Conservation (phyloP, 2,329 filamentous ascomycete species). For the Hypoxylon sp. region DNA sequence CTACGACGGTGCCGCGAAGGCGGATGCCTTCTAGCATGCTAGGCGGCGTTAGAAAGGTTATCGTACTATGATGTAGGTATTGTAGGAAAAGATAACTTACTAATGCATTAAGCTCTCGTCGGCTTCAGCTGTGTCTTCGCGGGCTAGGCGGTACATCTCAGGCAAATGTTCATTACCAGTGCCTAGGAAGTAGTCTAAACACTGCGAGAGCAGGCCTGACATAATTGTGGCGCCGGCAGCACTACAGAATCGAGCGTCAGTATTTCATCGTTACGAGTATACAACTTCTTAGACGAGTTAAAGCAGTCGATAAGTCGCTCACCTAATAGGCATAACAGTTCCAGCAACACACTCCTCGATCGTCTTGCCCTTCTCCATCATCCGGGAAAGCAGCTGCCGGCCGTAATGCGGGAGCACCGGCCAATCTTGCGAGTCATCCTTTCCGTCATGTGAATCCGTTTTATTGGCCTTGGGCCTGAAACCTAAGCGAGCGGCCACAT, state of each 20-base stretch:
- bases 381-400: conserved; percentile 67
- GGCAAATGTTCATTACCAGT: conserved; percentile 64
- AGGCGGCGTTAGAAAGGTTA: conserved; percentile 51
- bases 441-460: conserved; percentile 30
- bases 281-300: too few species aligned
- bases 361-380: conserved; percentile 67
- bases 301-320: neutral
- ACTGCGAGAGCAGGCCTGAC: conserved; percentile 69
- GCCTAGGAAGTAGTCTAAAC: conserved; percentile 72
- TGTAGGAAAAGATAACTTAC: conserved; percentile 45
- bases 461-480: conserved; percentile 14
- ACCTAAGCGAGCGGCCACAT: conserved; percentile 55
- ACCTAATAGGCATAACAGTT: conserved; percentile 68
- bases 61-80: neutral
- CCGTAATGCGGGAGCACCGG: conserved; percentile 70
- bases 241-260: conserved; percentile 45
- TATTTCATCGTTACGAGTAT: neutral
- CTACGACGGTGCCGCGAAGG: conserved; percentile 66
- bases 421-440: conserved; percentile 61
- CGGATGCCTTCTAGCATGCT: conserved; percentile 70
- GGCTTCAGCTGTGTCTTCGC: conserved; percentile 63
- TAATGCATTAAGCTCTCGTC: conserved; percentile 61
- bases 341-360: conserved; percentile 69
- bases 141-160: conserved; percentile 67
- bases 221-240: conserved; percentile 72